Conservation (phyloP, 176 grass and related monocot species). For the Carex littledalei region DNA sequence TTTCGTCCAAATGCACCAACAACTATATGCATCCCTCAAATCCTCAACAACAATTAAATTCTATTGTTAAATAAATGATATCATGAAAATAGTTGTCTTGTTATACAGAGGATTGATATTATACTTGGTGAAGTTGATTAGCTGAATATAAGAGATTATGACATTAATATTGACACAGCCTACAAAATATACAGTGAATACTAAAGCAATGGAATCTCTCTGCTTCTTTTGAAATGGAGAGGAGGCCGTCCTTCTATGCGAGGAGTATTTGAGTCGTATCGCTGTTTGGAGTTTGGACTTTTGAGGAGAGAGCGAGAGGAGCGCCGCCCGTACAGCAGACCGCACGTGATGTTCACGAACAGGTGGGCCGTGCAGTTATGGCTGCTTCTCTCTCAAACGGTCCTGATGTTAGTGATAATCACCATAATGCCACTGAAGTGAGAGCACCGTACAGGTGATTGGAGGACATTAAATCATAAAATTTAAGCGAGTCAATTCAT, state of each 20-base stretch:
- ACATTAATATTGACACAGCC: too few species aligned
- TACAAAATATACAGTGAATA: too few species aligned
- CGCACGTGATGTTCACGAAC: slow-evolving; percentile 34
- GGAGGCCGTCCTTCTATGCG: background rate
- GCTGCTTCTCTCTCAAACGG: background rate
- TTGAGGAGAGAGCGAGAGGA: background rate
- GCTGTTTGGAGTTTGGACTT: background rate
- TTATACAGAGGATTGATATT: too few species aligned
- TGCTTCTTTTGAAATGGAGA: background rate
- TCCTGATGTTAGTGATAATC: background rate
- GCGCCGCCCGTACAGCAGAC: slow-evolving; percentile 26
- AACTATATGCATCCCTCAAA: too few species aligned
- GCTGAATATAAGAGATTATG: too few species aligned
- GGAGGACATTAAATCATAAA: background rate
- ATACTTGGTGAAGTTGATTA: too few species aligned
- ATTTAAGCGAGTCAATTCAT: background rate
- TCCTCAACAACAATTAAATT: too few species aligned
- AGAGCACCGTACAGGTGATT: background rate
- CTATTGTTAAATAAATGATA: too few species aligned
- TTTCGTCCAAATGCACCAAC: too few species aligned
- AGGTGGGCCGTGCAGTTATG: background rate
- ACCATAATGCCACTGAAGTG: background rate
- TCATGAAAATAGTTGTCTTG: too few species aligned
- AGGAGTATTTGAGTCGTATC: background rate
- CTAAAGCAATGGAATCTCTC: background rate